Percentiles rank a stretch among this genome's conserved stretches.
Evolutionary conservation across 805 yeast species (phyloP).

Genomic region (Suhomyces xylopsoci): DNA sequence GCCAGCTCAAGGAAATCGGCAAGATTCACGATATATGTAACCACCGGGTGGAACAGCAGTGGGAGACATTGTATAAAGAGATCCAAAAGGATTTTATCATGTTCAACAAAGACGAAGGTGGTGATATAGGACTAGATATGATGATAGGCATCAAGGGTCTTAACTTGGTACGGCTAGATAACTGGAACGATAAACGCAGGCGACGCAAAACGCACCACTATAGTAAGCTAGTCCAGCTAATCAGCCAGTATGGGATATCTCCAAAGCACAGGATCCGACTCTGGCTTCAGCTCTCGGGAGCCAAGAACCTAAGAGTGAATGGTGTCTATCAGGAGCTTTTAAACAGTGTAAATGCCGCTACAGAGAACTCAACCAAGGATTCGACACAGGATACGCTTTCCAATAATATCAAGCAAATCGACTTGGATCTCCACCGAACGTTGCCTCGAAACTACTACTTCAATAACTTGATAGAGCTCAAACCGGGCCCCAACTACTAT

Average conservation of each 20-base stretch:
- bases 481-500: conserved; percentile 52
- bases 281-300: conserved; percentile 57
- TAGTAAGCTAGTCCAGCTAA: conserved; percentile 22
- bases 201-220: conserved; percentile 6
- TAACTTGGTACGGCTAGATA: conserved; percentile 21
- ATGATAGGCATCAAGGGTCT: conserved; percentile 41
- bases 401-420: conserved; percentile 44
- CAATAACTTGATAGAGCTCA: conserved; percentile 32
- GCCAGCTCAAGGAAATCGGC: conserved; percentile 36
- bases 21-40: conserved; percentile 44
- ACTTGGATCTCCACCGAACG: conserved; percentile 53
- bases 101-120: conserved; percentile 8
- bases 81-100: conserved; percentile 21
- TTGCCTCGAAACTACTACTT: conserved; percentile 54
- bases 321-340: conserved; percentile 43
- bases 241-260: conserved; percentile 46
- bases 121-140: conserved; percentile 14
- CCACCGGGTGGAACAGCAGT: conserved; percentile 34
- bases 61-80: conserved; percentile 46
- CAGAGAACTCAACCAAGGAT: background rate
- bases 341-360: conserved; percentile 9
- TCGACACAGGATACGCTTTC: background rate
- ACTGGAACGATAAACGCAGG: background rate
- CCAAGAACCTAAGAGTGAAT: conserved; percentile 40
- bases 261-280: conserved; percentile 43